A percentile compares a stretch with the other conserved stretches of the same genome.
Evolutionary conservation across 2,329 filamentous ascomycete genomes (phyloP).

Genomic region (Neoscytalidium dimidiatum): DNA sequence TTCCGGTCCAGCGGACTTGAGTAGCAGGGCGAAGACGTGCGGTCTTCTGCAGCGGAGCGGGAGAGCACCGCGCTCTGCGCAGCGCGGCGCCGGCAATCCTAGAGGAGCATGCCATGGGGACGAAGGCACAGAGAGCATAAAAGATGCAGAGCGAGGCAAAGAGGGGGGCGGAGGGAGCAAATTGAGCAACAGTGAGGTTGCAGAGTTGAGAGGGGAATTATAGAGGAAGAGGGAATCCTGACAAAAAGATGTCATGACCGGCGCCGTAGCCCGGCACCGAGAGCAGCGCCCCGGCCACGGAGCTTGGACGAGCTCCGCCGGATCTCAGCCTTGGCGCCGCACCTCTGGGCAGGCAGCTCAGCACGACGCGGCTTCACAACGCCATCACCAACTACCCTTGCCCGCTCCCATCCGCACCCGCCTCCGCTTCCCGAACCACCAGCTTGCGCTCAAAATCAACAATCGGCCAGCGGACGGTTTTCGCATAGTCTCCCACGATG

Average conservation of each 20-base stretch:
- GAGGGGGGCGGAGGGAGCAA: neutral
- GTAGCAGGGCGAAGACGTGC: conserved; percentile 29
- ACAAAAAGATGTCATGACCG: conserved; percentile 20
- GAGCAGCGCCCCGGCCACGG: neutral
- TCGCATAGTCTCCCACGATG: neutral
- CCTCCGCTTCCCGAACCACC: neutral
- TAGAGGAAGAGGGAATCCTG: neutral
- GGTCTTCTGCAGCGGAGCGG: conserved; percentile 27
- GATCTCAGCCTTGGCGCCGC: conserved; percentile 3
- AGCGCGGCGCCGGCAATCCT: conserved; percentile 34
- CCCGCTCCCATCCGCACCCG: neutral
- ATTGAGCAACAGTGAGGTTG: conserved; percentile 1
- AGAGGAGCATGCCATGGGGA: conserved; percentile 36
- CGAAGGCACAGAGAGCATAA: conserved; percentile 10
- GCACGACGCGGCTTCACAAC: conserved; percentile 17
- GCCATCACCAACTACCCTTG: conserved; percentile 6
- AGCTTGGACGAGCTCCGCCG: conserved; percentile 19
- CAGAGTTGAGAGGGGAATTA: neutral
- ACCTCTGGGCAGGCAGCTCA: conserved; percentile 16
- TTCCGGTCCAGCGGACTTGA: conserved; percentile 40
- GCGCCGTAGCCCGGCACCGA: neutral
- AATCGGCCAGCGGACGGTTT: neutral
- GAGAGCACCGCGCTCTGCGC: conserved; percentile 33
- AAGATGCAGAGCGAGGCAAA: neutral
- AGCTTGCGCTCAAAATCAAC: neutral